phyloP scores from a whole-genome alignment of 2,329 filamentous ascomycete species.

The Trichoderma breve region DNA sequence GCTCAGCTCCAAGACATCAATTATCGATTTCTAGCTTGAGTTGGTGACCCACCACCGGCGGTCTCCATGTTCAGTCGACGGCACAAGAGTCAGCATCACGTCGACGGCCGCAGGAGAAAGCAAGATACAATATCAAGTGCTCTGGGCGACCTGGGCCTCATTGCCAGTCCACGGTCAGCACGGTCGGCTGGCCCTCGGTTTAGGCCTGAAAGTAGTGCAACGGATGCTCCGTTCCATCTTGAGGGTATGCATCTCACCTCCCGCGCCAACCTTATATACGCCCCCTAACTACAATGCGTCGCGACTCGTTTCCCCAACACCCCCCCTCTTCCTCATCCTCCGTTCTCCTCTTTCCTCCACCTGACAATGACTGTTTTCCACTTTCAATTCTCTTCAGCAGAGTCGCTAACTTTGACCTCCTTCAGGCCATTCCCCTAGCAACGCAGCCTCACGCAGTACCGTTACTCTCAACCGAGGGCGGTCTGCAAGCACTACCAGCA shows the following conservation, averaged over 20 bases:
- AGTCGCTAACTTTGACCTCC: conserved; percentile 20
- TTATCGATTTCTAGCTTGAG: background rate
- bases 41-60: conserved; percentile 10
- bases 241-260: conserved; percentile 34
- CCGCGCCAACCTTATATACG: conserved; percentile 2
- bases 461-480: conserved; percentile 33
- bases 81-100: conserved; percentile 31
- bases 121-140: conserved; percentile 27
- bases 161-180: conserved; percentile 25
- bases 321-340: background rate
- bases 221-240: conserved; percentile 22
- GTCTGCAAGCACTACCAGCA: conserved; percentile 34
- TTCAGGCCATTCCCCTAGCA: conserved; percentile 29
- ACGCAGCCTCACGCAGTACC: conserved; percentile 27
- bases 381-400: background rate
- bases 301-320: background rate
- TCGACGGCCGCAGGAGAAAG: conserved; percentile 21
- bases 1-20: background rate
- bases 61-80: conserved; percentile 41
- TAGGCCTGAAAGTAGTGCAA: conserved; percentile 29
- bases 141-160: conserved; percentile 32
- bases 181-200: conserved; percentile 26
- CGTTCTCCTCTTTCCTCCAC: background rate
- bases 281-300: conserved; percentile 1
- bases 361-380: background rate